Base-by-base conservation (phyloP, 2,329 filamentous ascomycete species). In the Periconia sp. region DNA sequence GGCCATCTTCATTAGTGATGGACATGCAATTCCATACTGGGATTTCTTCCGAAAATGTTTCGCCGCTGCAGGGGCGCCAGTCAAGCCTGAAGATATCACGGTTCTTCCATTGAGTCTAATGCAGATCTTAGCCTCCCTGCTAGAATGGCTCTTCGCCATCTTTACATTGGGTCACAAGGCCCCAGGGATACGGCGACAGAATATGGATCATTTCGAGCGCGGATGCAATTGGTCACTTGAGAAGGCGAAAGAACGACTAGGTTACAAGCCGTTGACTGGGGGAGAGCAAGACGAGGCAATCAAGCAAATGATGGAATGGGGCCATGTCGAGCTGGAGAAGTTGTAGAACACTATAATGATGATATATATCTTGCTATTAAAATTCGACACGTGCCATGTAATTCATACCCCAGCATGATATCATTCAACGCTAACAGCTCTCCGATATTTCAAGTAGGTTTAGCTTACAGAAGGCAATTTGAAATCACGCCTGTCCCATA, bases 201-300 rank as follows among this genome's bases (percentile, higher is more conserved):
- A 73, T 61, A 74, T 88, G 56, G 76, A 82, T 58, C 88, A 86
- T 72, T 83, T 84, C 65, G 85, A 82, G 72, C 11, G 89, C 85
- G 89, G 86, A 52, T 78, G 87, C 45, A 91, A 89, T 76, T 91
- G 88, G 74, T 84, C 86, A 74, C 89, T 90, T 67, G 76, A 77
- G 55, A 91, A 91, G 81, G 88, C 88, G 53, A 88, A 85, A 79
- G 76, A 72, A 62, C 77, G 86, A 56, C 75, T 91, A 50, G 53
- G 85, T 7, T 91, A 91, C 74, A 70, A 76, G 70, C 88, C 88
- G 3, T 73, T 89, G 41, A 82, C 33, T 17, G 48, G 45, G 23
- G 23, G 5, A 27, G 23, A 27, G 23, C 23, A 27, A 8, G 23
- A 27, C 23, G 23, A 27, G 23, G 23, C 23, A 8, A 27, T 27